Base-by-base conservation (phyloP, 306 rosid species). In the Urtica urens region DNA sequence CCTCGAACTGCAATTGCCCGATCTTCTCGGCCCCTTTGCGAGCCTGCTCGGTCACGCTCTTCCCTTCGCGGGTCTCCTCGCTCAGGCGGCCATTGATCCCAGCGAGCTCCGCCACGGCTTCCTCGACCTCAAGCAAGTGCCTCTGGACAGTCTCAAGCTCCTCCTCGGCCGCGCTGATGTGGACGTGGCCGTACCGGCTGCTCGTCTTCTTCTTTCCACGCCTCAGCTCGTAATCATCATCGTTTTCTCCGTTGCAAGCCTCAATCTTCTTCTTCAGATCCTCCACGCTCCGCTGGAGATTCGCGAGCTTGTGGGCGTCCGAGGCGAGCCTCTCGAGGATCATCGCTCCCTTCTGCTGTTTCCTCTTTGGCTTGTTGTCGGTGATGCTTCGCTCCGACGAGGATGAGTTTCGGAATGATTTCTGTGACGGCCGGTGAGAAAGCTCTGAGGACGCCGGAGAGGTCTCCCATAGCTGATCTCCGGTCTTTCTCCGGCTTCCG, bases 401-500 rank as follows among this genome's bases (percentile, higher is more conserved):
- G 49, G 55, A 69, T 46, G 65, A 28, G 33, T 28, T 10, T 28
- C 10, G 33, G 6, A 28, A 10, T 10, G 33, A 4, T 4, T 28
- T 28, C 10, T 28, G 33, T 28, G 10, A 10, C 10, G 10, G 33
- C 10, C 33, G 4, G 4, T 28, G 33, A 69, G n/a, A n/a, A n/a
- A 60, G 78, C 20, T 72, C 82, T 2, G 38, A 17, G 38, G 71
- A 84, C 49, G 41, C 63, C 38, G 71, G 67, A 0, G 76, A 77
- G 3, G 96, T 57, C 67, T 85, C 94, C 99, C 99, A 92, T 61
- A 92, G 63, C 53, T 83, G 87, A 58, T 85, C 96, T 63, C 73
- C 77, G 43, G 72, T 72, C 53, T 55, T 65, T 67, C 77, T 77
- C 70, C 69, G 49, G 76, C 83, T 17, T 52, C 66, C 71, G 57